Percentiles rank a stretch among this genome's conserved stretches.
These are phyloP conservation scores for Selenicereus undatus DNA, from an alignment of 148 eudicot genomes.

Conservation along the genomic window DNA sequence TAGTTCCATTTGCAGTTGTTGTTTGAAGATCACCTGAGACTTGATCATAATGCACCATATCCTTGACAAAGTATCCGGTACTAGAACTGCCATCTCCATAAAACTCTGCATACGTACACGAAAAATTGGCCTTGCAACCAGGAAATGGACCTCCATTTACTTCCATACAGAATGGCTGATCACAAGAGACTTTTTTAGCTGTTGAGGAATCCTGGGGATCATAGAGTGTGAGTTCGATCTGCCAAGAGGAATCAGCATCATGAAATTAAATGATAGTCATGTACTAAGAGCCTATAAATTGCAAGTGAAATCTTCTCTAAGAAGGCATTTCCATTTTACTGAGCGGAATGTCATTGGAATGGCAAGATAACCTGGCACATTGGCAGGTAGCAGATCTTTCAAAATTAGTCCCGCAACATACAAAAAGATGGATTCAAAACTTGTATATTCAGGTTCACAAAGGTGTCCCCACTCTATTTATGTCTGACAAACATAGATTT, in stretches of 20 bases:
- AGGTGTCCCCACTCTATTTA: neutral
- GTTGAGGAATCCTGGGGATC: conserved; percentile 68
- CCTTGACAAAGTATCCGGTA: conserved; percentile 83
- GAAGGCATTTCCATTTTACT: neutral
- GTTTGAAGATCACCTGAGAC: conserved; percentile 96
- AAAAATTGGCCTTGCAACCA: conserved; percentile 53
- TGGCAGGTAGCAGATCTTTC: neutral
- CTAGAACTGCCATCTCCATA: conserved; percentile 89
- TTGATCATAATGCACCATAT: conserved; percentile 77
- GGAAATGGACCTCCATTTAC: conserved; percentile 52
- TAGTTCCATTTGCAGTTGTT: conserved; percentile 76
- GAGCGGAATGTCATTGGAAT: neutral
- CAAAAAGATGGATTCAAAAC: neutral
- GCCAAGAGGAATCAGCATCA: conserved; percentile 27
- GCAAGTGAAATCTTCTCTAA: neutral
- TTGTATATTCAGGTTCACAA: neutral
- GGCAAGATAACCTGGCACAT: neutral
- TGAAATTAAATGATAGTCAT: neutral
- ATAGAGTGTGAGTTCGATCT: conserved; percentile 80
- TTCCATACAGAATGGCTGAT: conserved; percentile 56
- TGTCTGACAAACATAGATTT: neutral
- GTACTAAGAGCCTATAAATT: neutral
- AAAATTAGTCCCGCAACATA: too few relatives aligned
- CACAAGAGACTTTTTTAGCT: conserved; percentile 49
- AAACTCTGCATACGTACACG: conserved; percentile 66